These are phyloP conservation scores for Aspergillus leporis DNA, from an alignment of 495 filamentous ascomycete genomes.

Conservation along the genomic window DNA sequence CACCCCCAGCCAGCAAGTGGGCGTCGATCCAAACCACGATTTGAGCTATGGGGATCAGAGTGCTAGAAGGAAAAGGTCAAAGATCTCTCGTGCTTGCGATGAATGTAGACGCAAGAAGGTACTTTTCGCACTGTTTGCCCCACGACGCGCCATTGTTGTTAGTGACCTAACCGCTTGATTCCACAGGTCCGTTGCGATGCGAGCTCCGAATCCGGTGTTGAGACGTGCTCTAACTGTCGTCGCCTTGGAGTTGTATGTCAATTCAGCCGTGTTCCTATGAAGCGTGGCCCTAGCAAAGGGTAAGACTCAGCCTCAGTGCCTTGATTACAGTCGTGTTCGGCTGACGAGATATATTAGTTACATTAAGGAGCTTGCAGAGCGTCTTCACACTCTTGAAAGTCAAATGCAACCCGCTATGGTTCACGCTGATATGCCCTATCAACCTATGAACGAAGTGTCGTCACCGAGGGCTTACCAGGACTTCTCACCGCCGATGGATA, in stretches of 20 bases:
- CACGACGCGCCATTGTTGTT: slow-evolving; percentile 15
- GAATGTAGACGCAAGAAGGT: slow-evolving; percentile 95
- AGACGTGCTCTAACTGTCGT: slow-evolving; percentile 84
- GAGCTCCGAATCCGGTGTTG: slow-evolving; percentile 71
- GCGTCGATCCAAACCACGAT: slow-evolving; percentile 53
- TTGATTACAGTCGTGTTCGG: slow-evolving; percentile 10
- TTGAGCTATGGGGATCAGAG: slow-evolving; percentile 59
- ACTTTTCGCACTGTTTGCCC: slow-evolving; percentile 18
- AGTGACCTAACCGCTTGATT: slow-evolving; percentile 24
- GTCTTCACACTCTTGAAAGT: slow-evolving; percentile 80
- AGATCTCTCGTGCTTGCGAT: slow-evolving; percentile 92
- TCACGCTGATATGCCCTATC: slow-evolving; percentile 48
- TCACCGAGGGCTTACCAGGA: slow-evolving; percentile 47
- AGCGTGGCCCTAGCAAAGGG: slow-evolving; percentile 95
- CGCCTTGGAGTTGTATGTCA: slow-evolving; percentile 75
- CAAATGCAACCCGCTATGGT: slow-evolving; percentile 53
- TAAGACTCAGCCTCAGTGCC: slow-evolving; percentile 36
- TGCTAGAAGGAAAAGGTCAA: slow-evolving; percentile 78
- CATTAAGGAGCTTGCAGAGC: slow-evolving; percentile 93
- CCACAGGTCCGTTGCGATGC: slow-evolving; percentile 86
- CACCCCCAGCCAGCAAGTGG: slow-evolving; percentile 49
- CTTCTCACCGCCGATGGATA: slow-evolving; percentile 49
- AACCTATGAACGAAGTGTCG: slow-evolving; percentile 48
- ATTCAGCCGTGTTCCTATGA: slow-evolving; percentile 92
- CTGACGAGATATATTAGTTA: slow-evolving; percentile 58